These are phyloP conservation scores for Metschnikowia chrysomelidarum DNA, from an alignment of 805 yeast genomes.

Conservation along the genomic window DNA sequence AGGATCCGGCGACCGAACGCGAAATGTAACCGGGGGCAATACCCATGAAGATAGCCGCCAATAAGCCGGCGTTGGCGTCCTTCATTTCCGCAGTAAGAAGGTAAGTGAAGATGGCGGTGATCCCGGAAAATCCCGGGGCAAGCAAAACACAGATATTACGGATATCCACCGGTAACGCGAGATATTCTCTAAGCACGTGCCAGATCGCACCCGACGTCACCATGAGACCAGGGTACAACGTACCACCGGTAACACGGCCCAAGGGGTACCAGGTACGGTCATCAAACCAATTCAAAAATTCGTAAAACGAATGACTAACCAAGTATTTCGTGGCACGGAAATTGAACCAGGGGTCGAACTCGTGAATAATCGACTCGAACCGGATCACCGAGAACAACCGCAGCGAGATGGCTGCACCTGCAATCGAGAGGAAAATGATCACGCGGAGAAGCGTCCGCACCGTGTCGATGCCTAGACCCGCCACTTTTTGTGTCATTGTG, in stretches of 20 bases:
- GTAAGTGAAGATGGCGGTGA: constrained; percentile 89
- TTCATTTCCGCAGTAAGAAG: constrained; percentile 87
- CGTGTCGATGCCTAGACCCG: constrained; percentile 35
- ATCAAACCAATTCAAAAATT: constrained; percentile 96
- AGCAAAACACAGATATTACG: constrained; percentile 93
- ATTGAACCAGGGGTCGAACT: constrained; percentile 96
- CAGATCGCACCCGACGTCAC: constrained; percentile 92
- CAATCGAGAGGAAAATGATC: constrained; percentile 69
- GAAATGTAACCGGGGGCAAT: constrained; percentile 99
- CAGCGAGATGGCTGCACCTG: constrained; percentile 89
- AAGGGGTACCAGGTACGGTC: constrained; percentile 99
- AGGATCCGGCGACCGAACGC: constrained; percentile 97
- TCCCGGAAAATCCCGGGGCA: constrained; percentile 94
- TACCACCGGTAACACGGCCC: constrained; percentile 99
- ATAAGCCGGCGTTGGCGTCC: constrained; percentile 81
- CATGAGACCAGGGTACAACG: constrained; percentile 97
- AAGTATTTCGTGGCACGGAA: constrained; percentile 94
- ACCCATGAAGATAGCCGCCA: constrained; percentile 93
- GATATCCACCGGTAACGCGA: constrained; percentile 85
- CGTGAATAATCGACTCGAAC: constrained; percentile 95
- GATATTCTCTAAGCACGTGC: constrained; percentile 57
- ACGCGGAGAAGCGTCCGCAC: constrained; percentile 53
- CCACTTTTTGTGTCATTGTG: constrained; percentile 24
- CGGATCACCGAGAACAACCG: constrained; percentile 95
- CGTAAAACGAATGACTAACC: constrained; percentile 79